Conservation (phyloP, 371 early-diverging fungal species). For the Rhizopus arrhizus region DNA sequence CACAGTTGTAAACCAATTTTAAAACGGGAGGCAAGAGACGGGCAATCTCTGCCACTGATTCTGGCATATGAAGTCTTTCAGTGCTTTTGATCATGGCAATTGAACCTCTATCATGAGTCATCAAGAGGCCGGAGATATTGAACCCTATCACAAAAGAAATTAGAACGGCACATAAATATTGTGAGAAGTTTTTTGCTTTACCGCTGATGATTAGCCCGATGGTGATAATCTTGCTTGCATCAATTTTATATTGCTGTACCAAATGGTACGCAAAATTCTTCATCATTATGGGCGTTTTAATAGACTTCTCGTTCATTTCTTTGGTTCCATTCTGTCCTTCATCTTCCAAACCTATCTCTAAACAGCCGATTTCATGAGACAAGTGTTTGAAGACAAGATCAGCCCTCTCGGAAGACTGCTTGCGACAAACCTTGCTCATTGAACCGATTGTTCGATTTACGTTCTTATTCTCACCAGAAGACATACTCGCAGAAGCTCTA, state of each 20-base stretch:
- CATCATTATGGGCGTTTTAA: conserved; percentile 22
- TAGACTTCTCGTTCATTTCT: conserved; percentile 18
- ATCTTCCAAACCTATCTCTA: conserved; percentile 21
- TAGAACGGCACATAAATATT: conserved; percentile 20
- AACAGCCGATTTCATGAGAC: conserved; percentile 21
- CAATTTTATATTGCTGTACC: conserved; percentile 20
- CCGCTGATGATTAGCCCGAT: conserved; percentile 19
- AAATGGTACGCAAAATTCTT: conserved; percentile 19
- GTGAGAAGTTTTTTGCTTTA: conserved; percentile 19
- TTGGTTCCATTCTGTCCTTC: conserved; percentile 18
- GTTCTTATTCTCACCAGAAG: conserved; percentile 16
- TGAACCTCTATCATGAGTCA: conserved; percentile 12
- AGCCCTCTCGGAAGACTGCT: conserved; percentile 14
- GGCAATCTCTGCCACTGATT: conserved; percentile 16
- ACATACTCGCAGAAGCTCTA: conserved; percentile 17
- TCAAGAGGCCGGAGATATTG: conserved; percentile 14
- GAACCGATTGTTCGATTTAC: conserved; percentile 16
- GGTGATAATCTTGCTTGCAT: conserved; percentile 18
- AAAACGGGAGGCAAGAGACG: conserved; percentile 21
- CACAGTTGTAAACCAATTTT: conserved; percentile 18
- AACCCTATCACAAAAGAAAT: conserved; percentile 21
- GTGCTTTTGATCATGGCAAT: conserved; percentile 10
- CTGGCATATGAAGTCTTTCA: conserved; percentile 21
- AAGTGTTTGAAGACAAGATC: conserved; percentile 23
- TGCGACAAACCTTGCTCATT: conserved; percentile 14